Evolutionary conservation across 805 yeast genomes (phyloP), one percentile per base, ranked within the genome.

Genomic region (Candida piceae): DNA sequence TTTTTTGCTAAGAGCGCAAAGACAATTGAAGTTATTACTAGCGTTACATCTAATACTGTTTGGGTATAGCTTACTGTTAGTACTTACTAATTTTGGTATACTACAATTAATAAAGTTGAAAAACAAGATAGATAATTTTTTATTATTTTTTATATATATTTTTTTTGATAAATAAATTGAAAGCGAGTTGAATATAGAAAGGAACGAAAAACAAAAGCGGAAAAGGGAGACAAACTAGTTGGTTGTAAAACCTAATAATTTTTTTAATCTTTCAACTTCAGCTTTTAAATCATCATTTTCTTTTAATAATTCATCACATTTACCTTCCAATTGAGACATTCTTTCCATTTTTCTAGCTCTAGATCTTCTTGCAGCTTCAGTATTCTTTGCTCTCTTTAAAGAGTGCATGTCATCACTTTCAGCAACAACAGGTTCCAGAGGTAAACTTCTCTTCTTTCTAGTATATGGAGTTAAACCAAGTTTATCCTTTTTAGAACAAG

Each of bases 281-380:
- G 63, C 64, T 45, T 72, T 79, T 48, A 87, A 70, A 7, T 61
- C 67, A 31, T 67, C 55, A 62, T 87, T 88, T 49, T 70, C 78
- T 19, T 63, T 56, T 32, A 81, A 48, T 45, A 89, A 67, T 22
- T 61, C 72, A 47, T 80, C 86, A 36, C 88, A 93, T 60, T 76
- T 78, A 17, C 63, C 76, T 63, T 89, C 97, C 58, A 89, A 68
- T 58, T 85, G 90, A 42, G 63, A 52, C 86, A 89, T 84, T 61
- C 95, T 76, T 60, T 84, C 84, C 80, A 84, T 79, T 63, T 89
- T 87, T 60, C 95, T 78, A 17, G 96, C 96, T 55, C 97, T 73
- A 19, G 96, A 87, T 57, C 96, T 77, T 62, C 97, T 79, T 7
- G 97, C 97, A 49, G 97, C 97, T 58, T 88, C 96, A n/a, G 90